Conservation (phyloP, 1,284 basidiomycete genomes). For the Ceratobasidium sp. region DNA sequence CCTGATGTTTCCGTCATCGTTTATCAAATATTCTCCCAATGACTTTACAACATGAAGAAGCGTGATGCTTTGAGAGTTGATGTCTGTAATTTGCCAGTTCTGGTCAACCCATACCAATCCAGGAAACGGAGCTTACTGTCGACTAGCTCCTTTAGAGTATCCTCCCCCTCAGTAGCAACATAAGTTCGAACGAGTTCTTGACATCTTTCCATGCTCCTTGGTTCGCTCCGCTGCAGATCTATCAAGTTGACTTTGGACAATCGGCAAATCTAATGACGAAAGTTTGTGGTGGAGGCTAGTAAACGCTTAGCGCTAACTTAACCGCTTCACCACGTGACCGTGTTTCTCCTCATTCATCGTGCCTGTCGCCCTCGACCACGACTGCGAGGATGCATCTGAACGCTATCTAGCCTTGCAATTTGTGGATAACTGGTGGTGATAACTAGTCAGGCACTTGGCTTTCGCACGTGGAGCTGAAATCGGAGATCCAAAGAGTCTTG, state of each 20-base stretch:
- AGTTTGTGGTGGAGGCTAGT: not conserved
- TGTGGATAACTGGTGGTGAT: not conserved
- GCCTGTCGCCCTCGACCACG: not conserved
- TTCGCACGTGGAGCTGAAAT: not conserved
- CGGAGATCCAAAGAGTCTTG: not conserved
- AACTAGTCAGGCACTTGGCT: not conserved
- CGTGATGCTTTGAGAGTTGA: slow-evolving; percentile 68
- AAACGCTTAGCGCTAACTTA: slow-evolving; percentile 21
- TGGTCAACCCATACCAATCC: slow-evolving; percentile 34
- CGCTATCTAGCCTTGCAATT: not conserved
- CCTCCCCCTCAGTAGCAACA: slow-evolving; percentile 71
- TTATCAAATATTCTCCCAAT: slow-evolving; percentile 86
- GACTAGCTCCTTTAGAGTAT: slow-evolving; percentile 69
- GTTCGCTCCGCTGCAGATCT: not conserved
- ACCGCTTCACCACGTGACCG: not conserved
- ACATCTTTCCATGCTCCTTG: slow-evolving; percentile 54
- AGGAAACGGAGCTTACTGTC: slow-evolving; percentile 60
- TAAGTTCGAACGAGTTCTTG: slow-evolving; percentile 75
- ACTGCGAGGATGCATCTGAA: not conserved
- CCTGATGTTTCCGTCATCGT: slow-evolving; percentile 81
- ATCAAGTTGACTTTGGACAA: not conserved
- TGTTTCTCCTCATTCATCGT: not conserved
- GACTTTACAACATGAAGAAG: slow-evolving; percentile 87
- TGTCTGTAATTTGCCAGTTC: slow-evolving; percentile 60
- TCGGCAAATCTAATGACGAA: not conserved